Base-by-base conservation (phyloP, 2,329 filamentous ascomycete species). In the Trichoderma koningii region DNA sequence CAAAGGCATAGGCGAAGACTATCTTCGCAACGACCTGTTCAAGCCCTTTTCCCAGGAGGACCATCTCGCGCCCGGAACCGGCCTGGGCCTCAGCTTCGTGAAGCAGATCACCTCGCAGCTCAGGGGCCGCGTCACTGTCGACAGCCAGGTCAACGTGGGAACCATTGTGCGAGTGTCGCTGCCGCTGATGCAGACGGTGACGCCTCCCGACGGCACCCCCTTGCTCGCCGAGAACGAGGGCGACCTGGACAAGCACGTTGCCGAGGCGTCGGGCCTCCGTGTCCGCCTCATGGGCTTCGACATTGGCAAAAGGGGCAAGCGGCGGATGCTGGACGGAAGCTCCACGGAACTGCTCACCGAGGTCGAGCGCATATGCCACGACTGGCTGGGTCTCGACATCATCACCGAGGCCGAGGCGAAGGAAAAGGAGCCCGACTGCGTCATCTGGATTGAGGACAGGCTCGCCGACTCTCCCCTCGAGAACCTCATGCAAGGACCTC, bases 11-110 rank as follows among this genome's bases (percentile, higher is more conserved):
- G 83, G 83, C 0, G 78, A 84, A 10, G 84, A 89, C 10, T 91
- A 86, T 68, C 75, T 90, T 9, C 79, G 82, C 23, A 82, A 85
- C 9, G 81, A 82, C 17, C 73, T 90, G 0, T 91, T 87, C 70
- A 85, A 82, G 0, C 85, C 87, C 0, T 90, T 90, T 66, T 76
- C 81, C 0, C 89, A 91, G 68, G 89, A 91, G 69, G 82, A 89
- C 55, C 75, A 79, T 0, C 73, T 91, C 0, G 79, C 83, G 0
- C 82, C 84, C 0, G 88, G 89, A 0, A 85, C 85, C 0, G 88
- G 89, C 0, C 77, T 91, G 0, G 89, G 89, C 0, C 74, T 92
- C 38, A 87, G 85, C 47, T 84, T 91, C 7, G 88, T 91, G 3
- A 81, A 83, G 26, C 77, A 80, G 53, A 85, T 91, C 7, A 82